These are phyloP conservation scores for Oehlia diaphana DNA, from an alignment of 192 early-diverging fungal genomes.

Conservation along the genomic window DNA sequence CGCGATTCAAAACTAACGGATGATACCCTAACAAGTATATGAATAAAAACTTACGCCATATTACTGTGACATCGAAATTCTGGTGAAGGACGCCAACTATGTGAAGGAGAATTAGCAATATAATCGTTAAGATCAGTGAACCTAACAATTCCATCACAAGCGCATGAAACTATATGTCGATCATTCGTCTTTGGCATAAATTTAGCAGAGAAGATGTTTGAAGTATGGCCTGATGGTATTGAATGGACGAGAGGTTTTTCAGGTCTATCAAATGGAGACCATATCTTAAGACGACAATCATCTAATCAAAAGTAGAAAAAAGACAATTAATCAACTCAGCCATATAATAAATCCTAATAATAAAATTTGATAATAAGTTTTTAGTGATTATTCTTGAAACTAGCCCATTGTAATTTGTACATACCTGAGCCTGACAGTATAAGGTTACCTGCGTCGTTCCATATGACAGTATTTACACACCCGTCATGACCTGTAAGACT, in stretches of 20 bases:
- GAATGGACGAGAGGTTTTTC: conserved; percentile 38
- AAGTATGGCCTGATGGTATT: conserved; percentile 61
- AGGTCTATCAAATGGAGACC: conserved; percentile 37
- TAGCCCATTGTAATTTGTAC: background rate
- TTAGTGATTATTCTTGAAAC: too few species aligned
- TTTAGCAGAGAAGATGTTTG: conserved; percentile 78
- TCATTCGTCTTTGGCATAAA: conserved; percentile 63
- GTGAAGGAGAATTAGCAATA: conserved; percentile 20
- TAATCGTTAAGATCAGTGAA: conserved; percentile 50
- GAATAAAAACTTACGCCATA: conserved; percentile 25
- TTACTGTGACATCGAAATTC: conserved; percentile 45
- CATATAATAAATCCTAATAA: background rate
- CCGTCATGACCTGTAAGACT: conserved; percentile 45
- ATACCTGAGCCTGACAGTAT: conserved; percentile 51
- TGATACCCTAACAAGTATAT: background rate
- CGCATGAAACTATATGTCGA: conserved; percentile 58
- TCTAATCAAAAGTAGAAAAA: conserved; percentile 31
- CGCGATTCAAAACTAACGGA: too few species aligned
- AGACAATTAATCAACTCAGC: background rate
- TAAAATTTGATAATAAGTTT: too few species aligned
- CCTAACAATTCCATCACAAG: conserved; percentile 60
- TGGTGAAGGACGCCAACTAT: conserved; percentile 32
- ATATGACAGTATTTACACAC: conserved; percentile 56
- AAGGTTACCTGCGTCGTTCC: conserved; percentile 45
- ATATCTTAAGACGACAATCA: conserved; percentile 50